Evolutionary conservation across 108 stramenopile genomes (phyloP).

Genomic region (Thalassiosira profunda): DNA sequence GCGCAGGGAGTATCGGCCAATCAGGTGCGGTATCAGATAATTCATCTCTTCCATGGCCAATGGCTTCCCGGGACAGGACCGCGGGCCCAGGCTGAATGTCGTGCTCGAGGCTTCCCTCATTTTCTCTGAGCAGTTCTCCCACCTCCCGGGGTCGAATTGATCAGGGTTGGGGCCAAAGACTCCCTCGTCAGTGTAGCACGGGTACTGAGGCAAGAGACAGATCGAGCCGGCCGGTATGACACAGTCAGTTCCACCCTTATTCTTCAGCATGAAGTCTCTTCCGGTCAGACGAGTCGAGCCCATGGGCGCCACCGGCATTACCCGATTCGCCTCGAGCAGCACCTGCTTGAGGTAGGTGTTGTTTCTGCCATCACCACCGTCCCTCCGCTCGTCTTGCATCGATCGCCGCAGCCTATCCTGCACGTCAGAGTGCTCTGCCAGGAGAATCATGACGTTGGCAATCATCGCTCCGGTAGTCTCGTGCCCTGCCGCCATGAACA

Average conservation of each 20-base stretch:
- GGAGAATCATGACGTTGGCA: slow-evolving; percentile 11
- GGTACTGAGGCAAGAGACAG: slow-evolving; percentile 11
- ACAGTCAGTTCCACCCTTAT: slow-evolving; percentile 19
- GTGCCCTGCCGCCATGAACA: slow-evolving; percentile 29
- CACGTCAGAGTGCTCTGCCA: slow-evolving; percentile 18
- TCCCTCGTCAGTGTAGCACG: neutral
- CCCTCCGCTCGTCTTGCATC: neutral
- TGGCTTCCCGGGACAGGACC: slow-evolving; percentile 6
- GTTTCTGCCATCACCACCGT: neutral
- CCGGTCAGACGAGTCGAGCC: slow-evolving; percentile 13
- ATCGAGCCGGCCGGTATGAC: slow-evolving; percentile 12
- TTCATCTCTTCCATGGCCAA: slow-evolving; percentile 2
- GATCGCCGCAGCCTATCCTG: slow-evolving; percentile 1
- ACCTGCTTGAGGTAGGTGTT: slow-evolving; percentile 5
- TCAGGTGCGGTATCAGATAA: neutral
- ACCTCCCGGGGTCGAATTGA: slow-evolving; percentile 13
- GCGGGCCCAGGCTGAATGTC: slow-evolving; percentile 15
- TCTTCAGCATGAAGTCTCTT: slow-evolving; percentile 5
- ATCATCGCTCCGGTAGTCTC: slow-evolving; percentile 34
- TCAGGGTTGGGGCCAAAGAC: slow-evolving; percentile 16
- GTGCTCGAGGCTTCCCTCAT: slow-evolving; percentile 7
- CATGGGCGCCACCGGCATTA: slow-evolving; percentile 13
- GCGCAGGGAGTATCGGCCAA: neutral
- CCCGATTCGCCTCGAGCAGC: slow-evolving; percentile 10
- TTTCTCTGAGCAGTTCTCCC: slow-evolving; percentile 1